A percentile compares a stretch with the other conserved stretches of the same genome.
Conservation (phyloP, 2,329 filamentous ascomycete genomes). For the Colletotrichum sp. region DNA sequence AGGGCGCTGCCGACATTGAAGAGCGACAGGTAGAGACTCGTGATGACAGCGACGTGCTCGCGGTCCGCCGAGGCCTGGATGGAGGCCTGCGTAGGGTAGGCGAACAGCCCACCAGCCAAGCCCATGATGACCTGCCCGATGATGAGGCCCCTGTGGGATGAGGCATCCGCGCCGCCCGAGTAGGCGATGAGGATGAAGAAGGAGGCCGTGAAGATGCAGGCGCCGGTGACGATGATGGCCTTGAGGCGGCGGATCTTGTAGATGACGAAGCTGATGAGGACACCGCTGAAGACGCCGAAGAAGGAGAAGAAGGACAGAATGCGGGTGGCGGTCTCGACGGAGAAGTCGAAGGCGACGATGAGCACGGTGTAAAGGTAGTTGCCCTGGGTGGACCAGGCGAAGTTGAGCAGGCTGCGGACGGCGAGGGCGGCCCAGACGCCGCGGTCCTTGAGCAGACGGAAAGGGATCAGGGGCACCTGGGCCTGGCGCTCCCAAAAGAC, state of each 20-base stretch:
- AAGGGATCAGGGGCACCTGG: constrained; percentile 59
- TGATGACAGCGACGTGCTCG: constrained; percentile 43
- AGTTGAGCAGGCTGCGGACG: constrained; percentile 54
- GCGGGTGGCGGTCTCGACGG: constrained; percentile 57
- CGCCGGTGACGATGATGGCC: constrained; percentile 62
- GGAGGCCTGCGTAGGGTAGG: constrained; percentile 44
- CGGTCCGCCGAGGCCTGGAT: constrained; percentile 41
- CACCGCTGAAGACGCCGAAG: constrained; percentile 59
- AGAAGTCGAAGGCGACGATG: constrained; percentile 61
- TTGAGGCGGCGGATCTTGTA: constrained; percentile 59
- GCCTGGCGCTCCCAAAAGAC: constrained; percentile 58
- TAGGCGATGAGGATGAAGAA: constrained; percentile 61
- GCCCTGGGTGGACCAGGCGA: constrained; percentile 62
- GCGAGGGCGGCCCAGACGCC: constrained; percentile 65
- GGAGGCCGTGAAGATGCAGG: constrained; percentile 58
- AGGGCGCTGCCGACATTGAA: constrained; percentile 47
- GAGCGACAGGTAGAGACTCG: constrained; percentile 42
- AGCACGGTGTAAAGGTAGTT: constrained; percentile 66
- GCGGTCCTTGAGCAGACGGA: constrained; percentile 62
- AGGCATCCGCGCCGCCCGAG: constrained; percentile 49
- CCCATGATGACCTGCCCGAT: constrained; percentile 61
- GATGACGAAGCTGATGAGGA: constrained; percentile 55
- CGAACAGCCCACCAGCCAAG: constrained; percentile 62
- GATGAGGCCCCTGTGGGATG: constrained; percentile 55
- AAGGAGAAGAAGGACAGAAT: constrained; percentile 60